phyloP scores from a whole-genome alignment of 2,329 filamentous ascomycete genomes.

The Cladorrhinum sp. region DNA sequence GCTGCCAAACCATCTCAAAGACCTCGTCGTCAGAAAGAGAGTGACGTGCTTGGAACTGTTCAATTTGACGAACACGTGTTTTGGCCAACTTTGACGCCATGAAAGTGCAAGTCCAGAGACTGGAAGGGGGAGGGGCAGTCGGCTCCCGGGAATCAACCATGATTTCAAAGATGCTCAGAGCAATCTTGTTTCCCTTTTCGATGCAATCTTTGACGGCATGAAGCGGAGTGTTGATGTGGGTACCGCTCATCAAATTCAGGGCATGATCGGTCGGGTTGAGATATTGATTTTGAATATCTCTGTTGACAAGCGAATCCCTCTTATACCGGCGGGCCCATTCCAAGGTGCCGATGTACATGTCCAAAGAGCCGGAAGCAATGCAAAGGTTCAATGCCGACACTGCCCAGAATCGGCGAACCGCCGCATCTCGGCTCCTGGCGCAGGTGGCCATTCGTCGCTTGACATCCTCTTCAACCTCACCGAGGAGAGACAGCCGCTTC shows the following conservation, averaged over 20 bases:
- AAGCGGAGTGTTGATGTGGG: neutral
- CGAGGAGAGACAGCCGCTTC: neutral
- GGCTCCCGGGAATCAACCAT: conserved; percentile 15
- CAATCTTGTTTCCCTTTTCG: conserved; percentile 12
- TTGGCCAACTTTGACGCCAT: conserved; percentile 10
- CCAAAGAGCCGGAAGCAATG: conserved; percentile 28
- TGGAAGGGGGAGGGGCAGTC: neutral
- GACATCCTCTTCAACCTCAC: neutral
- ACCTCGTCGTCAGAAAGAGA: conserved; percentile 10
- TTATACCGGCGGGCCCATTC: conserved; percentile 32
- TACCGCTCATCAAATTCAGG: conserved; percentile 7
- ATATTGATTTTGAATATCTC: neutral
- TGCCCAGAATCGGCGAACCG: conserved; percentile 28
- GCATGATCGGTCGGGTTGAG: conserved; percentile 3
- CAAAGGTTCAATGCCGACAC: conserved; percentile 29
- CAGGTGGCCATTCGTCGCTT: conserved; percentile 4
- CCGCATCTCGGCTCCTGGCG: conserved; percentile 3
- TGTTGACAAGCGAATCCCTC: conserved; percentile 23
- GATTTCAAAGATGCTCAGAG: conserved; percentile 16
- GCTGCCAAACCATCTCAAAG: conserved; percentile 30
- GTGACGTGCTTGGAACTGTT: conserved; percentile 2
- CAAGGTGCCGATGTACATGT: conserved; percentile 25
- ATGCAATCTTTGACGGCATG: neutral
- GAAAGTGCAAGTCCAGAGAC: neutral
- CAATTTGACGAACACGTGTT: conserved; percentile 4